These are phyloP conservation scores for Telopea speciosissima DNA, from an alignment of 177 flowering plant species.

Conservation along the genomic window DNA sequence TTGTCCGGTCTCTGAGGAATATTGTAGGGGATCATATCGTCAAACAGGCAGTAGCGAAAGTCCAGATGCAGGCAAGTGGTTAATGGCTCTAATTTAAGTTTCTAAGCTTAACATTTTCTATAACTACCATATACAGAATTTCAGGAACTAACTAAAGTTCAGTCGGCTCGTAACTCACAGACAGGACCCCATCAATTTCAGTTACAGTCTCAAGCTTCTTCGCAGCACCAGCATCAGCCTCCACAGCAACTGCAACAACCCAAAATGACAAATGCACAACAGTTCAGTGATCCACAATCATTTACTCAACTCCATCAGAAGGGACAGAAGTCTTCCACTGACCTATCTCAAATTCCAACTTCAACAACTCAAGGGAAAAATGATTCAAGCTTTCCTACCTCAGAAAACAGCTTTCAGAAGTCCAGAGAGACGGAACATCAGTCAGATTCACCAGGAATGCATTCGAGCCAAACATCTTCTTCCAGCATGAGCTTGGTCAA, in stretches of 20 bases:
- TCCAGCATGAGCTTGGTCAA: conserved; percentile 25
- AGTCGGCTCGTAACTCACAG: conserved; percentile 25
- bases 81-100: not conserved
- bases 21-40: conserved; percentile 91
- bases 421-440: conserved; percentile 38
- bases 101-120: not conserved
- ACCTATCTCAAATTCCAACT: conserved; percentile 25
- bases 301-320: conserved; percentile 36
- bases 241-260: conserved; percentile 25
- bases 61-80: conserved; percentile 57
- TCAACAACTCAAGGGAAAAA: conserved; percentile 27
- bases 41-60: conserved; percentile 50
- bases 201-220: conserved; percentile 37
- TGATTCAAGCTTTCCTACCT: conserved; percentile 25
- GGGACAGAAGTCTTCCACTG: conserved; percentile 23
- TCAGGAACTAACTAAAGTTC: conserved; percentile 21
- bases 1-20: conserved; percentile 62
- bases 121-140: conserved; percentile 1
- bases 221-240: conserved; percentile 25
- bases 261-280: conserved; percentile 31
- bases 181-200: conserved; percentile 27
- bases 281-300: conserved; percentile 29
- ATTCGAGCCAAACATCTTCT: conserved; percentile 36
- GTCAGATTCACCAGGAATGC: conserved; percentile 42
- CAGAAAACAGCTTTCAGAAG: conserved; percentile 31